Base-by-base conservation (phyloP, 164 flowering plant species). In the Nymphaea colorata region DNA sequence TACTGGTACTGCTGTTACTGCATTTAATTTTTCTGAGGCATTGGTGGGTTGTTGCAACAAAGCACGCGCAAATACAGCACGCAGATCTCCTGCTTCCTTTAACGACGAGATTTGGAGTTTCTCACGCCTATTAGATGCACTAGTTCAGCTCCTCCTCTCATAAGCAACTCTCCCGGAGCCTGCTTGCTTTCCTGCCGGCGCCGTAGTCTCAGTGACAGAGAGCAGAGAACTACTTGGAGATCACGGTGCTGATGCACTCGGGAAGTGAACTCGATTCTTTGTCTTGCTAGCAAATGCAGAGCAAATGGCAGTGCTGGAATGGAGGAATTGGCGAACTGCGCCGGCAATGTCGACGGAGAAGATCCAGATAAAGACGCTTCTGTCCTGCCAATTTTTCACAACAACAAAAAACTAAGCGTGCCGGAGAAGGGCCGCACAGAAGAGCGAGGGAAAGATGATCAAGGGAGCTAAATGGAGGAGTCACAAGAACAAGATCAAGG, bases 391-490 rank as follows among this genome's bases (percentile, higher is more conserved):
- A 6, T 47, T 7, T 12, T 12, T 7, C 55, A 47, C 12, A 12
- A 47, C 12, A 6, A 12, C 7, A 6, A 12, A 47, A 7, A 47
- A 47, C 11, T 47, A 47, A 2, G 55, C 12, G 11, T 47, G 12
- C 12, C 12, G 12, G 55, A 47, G 55, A 47, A 12, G 12, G 12
- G 55, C 55, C 2, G 64, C 64, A 61, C 12, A 61, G 41, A 36
- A 61, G 11, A 11, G n/a, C 25, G 36, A 36, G 2, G 76, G 4
- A 70, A 85, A 74, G 75, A 90, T 90, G 98, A 90, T 90, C 77
- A 82, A 80, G 85, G 69, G 91, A 44, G 82, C 81, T 72, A 76
- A 86, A 85, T 90, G 98, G 98, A 87, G 91, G 81, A 84, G 81
- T 75, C 96, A 93, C 71, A 89, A 84, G 88, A 84, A 78, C 87